Conservation (phyloP, 1,139 yeast species). For the Scheffersomyces quercinus region DNA sequence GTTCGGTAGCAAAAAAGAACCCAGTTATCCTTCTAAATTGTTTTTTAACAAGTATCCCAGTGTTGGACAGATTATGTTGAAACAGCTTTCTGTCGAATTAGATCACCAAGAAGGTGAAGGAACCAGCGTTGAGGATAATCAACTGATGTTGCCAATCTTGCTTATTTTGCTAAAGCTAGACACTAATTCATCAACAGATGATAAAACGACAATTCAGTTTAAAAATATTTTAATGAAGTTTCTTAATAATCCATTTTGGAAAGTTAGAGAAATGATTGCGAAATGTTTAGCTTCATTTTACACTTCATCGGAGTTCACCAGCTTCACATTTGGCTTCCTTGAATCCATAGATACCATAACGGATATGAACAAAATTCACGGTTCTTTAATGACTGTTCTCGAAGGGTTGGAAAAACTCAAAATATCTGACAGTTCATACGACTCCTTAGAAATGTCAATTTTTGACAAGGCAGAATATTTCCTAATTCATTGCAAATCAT, state of each 20-base stretch:
- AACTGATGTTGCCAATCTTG: constrained; percentile 69
- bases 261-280: constrained; percentile 83
- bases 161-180: constrained; percentile 67
- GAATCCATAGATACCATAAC: background rate
- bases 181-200: constrained; percentile 4
- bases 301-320: constrained; percentile 22
- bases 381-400: background rate
- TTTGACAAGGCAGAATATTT: background rate
- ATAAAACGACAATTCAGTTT: constrained; percentile 7
- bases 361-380: constrained; percentile 6
- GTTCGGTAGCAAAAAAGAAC: constrained; percentile 59
- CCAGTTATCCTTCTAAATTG: constrained; percentile 21
- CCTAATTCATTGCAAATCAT: constrained; percentile 1
- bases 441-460: background rate
- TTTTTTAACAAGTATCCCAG: constrained; percentile 67
- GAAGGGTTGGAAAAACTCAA: background rate
- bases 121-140: constrained; percentile 7
- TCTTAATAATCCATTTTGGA: constrained; percentile 59
- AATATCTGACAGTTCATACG: background rate
- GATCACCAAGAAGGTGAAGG: constrained; percentile 2
- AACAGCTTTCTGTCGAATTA: constrained; percentile 35
- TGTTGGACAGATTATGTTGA: constrained; percentile 48
- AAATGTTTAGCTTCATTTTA: constrained; percentile 60
- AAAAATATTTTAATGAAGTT: constrained; percentile 8
- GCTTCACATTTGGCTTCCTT: constrained; percentile 5